These are phyloP conservation scores for Zarea fungicola DNA, from an alignment of 2,329 filamentous ascomycete genomes.

Conservation along the genomic window DNA sequence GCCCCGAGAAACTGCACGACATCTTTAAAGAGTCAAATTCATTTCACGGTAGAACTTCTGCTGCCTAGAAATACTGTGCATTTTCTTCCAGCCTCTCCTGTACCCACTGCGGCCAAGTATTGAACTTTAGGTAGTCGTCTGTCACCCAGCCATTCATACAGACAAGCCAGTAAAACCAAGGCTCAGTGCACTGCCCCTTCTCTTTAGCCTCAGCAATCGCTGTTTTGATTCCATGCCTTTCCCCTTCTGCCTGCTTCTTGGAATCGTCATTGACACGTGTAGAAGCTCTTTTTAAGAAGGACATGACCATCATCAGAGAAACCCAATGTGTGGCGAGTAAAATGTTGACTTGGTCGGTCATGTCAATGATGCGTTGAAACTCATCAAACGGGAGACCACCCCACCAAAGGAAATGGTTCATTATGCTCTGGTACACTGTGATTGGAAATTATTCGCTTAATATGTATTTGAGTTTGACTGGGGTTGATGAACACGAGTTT, in stretches of 20 bases:
- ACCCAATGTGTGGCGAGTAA: constrained; percentile 1
- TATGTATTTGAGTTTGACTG: too few species aligned
- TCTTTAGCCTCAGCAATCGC: not conserved
- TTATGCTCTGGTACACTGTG: constrained; percentile 5
- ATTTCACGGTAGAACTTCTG: too few species aligned
- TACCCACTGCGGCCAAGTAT: constrained; percentile 6
- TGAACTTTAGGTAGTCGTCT: not conserved
- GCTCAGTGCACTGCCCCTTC: not conserved
- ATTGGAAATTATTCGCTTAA: too few species aligned
- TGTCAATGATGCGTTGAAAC: constrained; percentile 4
- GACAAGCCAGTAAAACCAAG: constrained; percentile 6
- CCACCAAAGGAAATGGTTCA: constrained; percentile 4
- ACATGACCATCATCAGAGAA: constrained; percentile 6
- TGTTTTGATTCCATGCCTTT: not conserved
- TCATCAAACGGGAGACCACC: not conserved
- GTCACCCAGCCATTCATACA: constrained; percentile 4
- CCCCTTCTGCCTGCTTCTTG: not conserved
- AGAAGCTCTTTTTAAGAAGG: not conserved
- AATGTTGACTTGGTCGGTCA: not conserved
- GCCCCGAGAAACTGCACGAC: too few species aligned
- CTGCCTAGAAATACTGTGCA: not conserved
- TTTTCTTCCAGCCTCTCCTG: constrained; percentile 2
- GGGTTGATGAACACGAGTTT: not conserved
- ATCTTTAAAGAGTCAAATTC: too few species aligned
- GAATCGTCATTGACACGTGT: not conserved